phyloP scores from a whole-genome alignment of 116 monocot species.

The Dioscorea cayenensis region DNA sequence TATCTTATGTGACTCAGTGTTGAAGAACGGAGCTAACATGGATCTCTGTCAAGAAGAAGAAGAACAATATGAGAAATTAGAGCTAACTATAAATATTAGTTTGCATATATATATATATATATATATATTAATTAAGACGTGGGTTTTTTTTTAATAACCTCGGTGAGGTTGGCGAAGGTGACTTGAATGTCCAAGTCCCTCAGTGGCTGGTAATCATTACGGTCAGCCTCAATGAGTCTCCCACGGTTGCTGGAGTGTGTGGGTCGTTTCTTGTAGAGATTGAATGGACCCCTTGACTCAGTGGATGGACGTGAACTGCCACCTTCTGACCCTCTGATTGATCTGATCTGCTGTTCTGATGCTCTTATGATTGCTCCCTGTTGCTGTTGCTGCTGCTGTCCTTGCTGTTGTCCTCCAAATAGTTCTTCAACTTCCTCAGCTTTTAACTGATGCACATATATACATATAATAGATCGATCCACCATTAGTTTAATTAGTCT shows the following conservation, averaged over 20 bases:
- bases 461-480: too few species aligned
- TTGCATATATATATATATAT: neutral
- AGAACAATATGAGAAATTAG: neutral
- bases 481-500: too few species aligned
- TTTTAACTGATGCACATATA: neutral
- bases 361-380: neutral
- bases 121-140: neutral
- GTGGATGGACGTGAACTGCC: neutral
- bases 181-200: neutral
- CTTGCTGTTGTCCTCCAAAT: neutral
- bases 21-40: neutral
- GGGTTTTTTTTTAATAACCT: neutral
- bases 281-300: conserved; percentile 3
- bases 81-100: too few species aligned
- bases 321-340: neutral
- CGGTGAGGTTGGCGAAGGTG: conserved; percentile 5
- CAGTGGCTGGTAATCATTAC: neutral
- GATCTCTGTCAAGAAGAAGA: neutral
- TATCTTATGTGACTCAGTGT: neutral
- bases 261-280: neutral
- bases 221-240: neutral
- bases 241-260: neutral
- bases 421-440: neutral
- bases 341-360: conserved; percentile 6
- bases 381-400: neutral